Percentiles rank a stretch among this genome's conserved stretches.
These are phyloP conservation scores for Kalaharituber pfeilii DNA, from an alignment of 2,329 filamentous ascomycete genomes.

Conservation along the genomic window DNA sequence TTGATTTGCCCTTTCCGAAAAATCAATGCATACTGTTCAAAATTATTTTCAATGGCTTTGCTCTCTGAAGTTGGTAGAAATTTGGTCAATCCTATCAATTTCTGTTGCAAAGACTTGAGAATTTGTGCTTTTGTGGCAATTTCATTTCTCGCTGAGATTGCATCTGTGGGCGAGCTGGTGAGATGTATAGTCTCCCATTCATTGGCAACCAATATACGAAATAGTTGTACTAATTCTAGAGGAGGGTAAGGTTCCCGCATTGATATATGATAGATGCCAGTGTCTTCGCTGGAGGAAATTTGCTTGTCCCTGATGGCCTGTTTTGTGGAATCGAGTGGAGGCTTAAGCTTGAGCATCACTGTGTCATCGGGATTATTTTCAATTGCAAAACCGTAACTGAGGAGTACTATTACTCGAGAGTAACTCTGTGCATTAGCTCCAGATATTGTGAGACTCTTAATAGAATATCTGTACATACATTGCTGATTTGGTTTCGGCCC, in stretches of 20 bases:
- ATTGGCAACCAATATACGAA: conserved; percentile 9
- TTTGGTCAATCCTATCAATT: background rate
- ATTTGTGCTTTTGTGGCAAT: background rate
- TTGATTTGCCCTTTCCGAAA: background rate
- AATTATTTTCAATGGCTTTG: background rate
- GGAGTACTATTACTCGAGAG: conserved; percentile 27
- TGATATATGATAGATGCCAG: background rate
- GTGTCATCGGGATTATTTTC: conserved; percentile 32
- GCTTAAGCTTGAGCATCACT: conserved; percentile 18
- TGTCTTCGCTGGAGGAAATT: background rate
- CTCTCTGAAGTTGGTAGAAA: background rate
- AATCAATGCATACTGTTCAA: background rate
- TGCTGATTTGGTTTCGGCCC: conserved; percentile 37
- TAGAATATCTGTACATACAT: conserved; percentile 16
- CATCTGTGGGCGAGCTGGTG: background rate
- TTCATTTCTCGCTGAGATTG: background rate
- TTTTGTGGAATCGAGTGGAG: conserved; percentile 8
- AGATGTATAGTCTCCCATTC: background rate
- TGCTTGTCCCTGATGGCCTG: conserved; percentile 1
- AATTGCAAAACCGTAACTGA: conserved; percentile 37
- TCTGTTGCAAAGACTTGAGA: background rate
- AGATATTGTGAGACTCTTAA: background rate
- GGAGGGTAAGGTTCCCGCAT: conserved; percentile 5
- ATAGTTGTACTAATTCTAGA: conserved; percentile 6
- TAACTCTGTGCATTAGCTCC: background rate